These are phyloP conservation scores for Neofusicoccum kwambonambiense DNA, from an alignment of 2,329 filamentous ascomycete genomes.

Conservation along the genomic window DNA sequence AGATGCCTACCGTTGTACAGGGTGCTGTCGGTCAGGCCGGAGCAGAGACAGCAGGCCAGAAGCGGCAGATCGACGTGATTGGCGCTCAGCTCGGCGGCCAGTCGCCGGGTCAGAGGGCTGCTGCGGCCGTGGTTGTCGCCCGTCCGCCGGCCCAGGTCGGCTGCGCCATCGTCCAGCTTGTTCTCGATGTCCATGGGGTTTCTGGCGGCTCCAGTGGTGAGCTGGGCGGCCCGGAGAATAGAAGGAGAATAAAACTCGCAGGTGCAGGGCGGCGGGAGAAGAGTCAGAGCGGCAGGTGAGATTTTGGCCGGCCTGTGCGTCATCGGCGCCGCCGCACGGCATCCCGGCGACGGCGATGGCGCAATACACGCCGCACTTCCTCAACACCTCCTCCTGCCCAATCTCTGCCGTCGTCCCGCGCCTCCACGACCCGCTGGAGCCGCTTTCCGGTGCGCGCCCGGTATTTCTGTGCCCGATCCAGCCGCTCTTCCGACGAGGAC, in stretches of 20 bases:
- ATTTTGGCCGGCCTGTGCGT: neutral
- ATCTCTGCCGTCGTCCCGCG: neutral
- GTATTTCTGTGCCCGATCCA: too few relatives aligned
- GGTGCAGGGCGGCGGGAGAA: neutral
- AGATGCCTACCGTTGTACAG: constrained; percentile 59
- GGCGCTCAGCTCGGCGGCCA: constrained; percentile 53
- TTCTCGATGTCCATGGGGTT: constrained; percentile 6
- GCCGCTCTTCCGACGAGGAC: too few relatives aligned
- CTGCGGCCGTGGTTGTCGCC: neutral
- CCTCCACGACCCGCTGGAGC: neutral
- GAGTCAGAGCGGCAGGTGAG: neutral
- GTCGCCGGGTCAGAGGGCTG: neutral
- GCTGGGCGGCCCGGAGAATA: neutral
- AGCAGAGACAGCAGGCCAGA: constrained; percentile 72
- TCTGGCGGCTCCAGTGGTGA: too few relatives aligned
- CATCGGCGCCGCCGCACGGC: too few relatives aligned
- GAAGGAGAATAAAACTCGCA: neutral
- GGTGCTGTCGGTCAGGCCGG: constrained; percentile 73
- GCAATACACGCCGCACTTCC: neutral
- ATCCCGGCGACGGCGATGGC: neutral
- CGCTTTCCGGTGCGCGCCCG: neutral
- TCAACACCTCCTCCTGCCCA: neutral
- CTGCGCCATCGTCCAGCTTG: neutral
- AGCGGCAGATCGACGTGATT: constrained; percentile 67
- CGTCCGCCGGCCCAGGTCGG: neutral